Evolutionary conservation across 2,329 filamentous ascomycete genomes (phyloP).

Genomic region (Stachybotrys chartarum): DNA sequence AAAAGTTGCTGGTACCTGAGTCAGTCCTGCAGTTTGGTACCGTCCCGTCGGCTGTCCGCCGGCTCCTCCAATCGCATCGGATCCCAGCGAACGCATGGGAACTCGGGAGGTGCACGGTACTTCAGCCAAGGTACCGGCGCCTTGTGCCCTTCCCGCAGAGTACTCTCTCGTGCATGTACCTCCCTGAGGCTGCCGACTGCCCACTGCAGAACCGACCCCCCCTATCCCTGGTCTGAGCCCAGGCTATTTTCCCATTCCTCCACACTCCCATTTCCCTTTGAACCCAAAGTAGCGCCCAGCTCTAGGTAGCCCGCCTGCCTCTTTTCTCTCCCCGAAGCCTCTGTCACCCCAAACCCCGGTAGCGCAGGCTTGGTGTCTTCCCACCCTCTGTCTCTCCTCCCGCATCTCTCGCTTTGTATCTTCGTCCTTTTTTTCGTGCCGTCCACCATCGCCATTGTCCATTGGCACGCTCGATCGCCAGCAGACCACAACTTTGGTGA

Average conservation of each 20-base stretch:
- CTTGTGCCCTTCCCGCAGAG: too few species aligned
- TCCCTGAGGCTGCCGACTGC: background rate
- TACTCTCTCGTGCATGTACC: background rate
- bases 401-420: slow-evolving; percentile 7
- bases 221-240: background rate
- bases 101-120: background rate
- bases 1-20: background rate
- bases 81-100: background rate
- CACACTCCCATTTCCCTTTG: background rate
- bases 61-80: background rate
- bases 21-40: background rate
- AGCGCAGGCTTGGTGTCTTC: background rate
- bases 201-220: background rate
- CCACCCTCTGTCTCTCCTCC: slow-evolving; percentile 8
- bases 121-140: background rate
- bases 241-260: background rate
- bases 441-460: slow-evolving; percentile 4
- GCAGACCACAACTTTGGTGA: slow-evolving; percentile 3
- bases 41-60: background rate
- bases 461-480: slow-evolving; percentile 9
- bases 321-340: background rate
- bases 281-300: background rate
- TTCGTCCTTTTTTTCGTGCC: slow-evolving; percentile 3
- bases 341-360: background rate
- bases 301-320: background rate